phyloP scores from a whole-genome alignment of 2,329 filamentous ascomycete genomes.

The Passalora sequoiae region DNA sequence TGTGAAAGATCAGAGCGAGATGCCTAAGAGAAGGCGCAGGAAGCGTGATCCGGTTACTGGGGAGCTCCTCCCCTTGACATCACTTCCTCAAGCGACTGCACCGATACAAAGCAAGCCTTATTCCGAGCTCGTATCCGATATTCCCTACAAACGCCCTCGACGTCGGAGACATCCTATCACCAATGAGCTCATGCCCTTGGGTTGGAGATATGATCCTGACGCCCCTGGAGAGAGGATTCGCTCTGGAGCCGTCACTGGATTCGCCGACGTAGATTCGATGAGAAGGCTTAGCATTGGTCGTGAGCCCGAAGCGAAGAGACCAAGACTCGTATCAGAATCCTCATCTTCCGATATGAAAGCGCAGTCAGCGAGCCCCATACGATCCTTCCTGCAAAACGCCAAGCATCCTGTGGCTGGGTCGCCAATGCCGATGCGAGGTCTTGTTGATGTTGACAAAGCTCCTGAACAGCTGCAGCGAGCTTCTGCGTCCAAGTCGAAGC shows the following conservation, averaged over 20 bases:
- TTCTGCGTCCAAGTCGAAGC: not conserved
- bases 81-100: no score
- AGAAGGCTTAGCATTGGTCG: conserved; percentile 17
- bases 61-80: conserved; percentile 26
- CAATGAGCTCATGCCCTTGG: conserved; percentile 31
- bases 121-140: not conserved
- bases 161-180: conserved; percentile 30
- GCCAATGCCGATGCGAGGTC: not conserved
- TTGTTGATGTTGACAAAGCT: conserved; percentile 4
- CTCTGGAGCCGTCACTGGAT: conserved; percentile 1
- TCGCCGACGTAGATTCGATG: conserved; percentile 4
- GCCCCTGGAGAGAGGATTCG: conserved; percentile 4
- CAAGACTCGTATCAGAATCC: conserved; percentile 16
- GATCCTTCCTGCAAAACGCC: conserved; percentile 1
- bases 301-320: conserved; percentile 18
- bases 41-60: conserved; percentile 31
- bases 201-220: conserved; percentile 26
- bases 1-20: conserved; percentile 1
- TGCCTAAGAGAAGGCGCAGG: conserved; percentile 23
- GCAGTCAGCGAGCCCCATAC: not conserved
- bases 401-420: not conserved
- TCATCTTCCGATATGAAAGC: conserved; percentile 12
- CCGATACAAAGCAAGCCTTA: not conserved
- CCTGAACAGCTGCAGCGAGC: conserved; percentile 6
- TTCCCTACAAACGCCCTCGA: conserved; percentile 22